Conservation (phyloP, 169 alveolate species). For the Neospora caninum region DNA sequence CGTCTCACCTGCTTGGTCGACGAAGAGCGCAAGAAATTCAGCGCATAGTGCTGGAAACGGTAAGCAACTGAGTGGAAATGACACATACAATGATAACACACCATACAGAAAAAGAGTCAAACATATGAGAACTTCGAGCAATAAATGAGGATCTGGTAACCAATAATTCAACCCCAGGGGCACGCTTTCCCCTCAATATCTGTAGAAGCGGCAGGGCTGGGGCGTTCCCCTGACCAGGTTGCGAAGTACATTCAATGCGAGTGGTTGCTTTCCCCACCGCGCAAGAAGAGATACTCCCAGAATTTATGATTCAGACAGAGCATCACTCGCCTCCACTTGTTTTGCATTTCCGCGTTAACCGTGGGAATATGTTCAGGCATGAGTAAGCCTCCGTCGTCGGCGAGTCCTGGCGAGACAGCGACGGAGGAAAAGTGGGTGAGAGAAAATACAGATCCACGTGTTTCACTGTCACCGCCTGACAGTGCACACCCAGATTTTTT, state of each 20-base stretch:
- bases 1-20: constrained; percentile 9
- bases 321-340: constrained; percentile 8
- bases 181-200: not conserved
- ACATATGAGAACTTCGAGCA: not conserved
- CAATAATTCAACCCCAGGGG: no score
- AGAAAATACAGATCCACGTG: no score
- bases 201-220: not conserved
- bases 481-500: not conserved
- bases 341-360: not conserved
- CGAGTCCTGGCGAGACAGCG: constrained; percentile 42
- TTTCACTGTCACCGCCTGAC: not conserved
- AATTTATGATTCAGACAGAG: not conserved
- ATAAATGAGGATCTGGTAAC: not conserved
- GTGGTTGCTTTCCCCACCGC: not conserved
- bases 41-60: not conserved
- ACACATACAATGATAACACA: not conserved
- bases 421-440: not conserved
- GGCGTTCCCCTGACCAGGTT: not conserved
- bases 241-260: not conserved
- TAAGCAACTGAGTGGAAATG: not conserved
- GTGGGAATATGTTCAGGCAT: constrained; percentile 46
- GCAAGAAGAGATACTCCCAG: not conserved
- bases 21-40: constrained; percentile 35
- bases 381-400: constrained; percentile 66
- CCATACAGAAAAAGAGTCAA: not conserved